Percentiles rank a stretch among this genome's conserved stretches.
Evolutionary conservation across 805 yeast genomes (phyloP).

Genomic region (Saccharomycopsis sp.): DNA sequence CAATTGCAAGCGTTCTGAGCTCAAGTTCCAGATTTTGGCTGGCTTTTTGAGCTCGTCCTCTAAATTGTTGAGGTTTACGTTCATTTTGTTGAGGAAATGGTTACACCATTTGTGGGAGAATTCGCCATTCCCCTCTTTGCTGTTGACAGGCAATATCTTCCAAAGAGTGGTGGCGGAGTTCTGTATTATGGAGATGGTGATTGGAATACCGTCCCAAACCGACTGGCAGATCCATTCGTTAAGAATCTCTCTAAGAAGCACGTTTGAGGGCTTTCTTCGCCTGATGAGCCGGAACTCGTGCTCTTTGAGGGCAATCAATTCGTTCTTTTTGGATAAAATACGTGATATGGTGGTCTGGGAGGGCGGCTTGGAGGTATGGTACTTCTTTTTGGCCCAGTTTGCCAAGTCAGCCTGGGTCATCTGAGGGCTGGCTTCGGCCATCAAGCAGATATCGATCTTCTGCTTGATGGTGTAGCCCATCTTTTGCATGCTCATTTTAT

Average conservation of each 20-base stretch:
- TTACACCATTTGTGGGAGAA: constrained; percentile 59
- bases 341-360: constrained; percentile 65
- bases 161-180: constrained; percentile 59
- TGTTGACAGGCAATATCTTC: constrained; percentile 48
- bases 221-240: constrained; percentile 68
- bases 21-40: constrained; percentile 55
- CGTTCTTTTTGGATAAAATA: constrained; percentile 50
- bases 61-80: constrained; percentile 43
- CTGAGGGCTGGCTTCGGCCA: constrained; percentile 59
- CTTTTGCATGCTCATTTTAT: constrained; percentile 10
- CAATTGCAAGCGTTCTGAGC: constrained; percentile 43
- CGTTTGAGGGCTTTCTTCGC: constrained; percentile 47
- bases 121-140: constrained; percentile 59
- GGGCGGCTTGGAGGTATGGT: constrained; percentile 47
- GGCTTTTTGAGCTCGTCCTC: constrained; percentile 38
- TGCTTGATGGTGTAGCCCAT: constrained; percentile 59
- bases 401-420: constrained; percentile 66
- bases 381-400: constrained; percentile 52
- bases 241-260: constrained; percentile 48
- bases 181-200: constrained; percentile 56
- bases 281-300: constrained; percentile 45
- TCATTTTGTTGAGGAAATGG: constrained; percentile 42
- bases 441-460: constrained; percentile 59
- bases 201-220: constrained; percentile 59
- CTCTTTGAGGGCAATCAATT: constrained; percentile 42